Conservation (phyloP, 2,329 filamentous ascomycete genomes). For the Hymenoscyphus infarciens region DNA sequence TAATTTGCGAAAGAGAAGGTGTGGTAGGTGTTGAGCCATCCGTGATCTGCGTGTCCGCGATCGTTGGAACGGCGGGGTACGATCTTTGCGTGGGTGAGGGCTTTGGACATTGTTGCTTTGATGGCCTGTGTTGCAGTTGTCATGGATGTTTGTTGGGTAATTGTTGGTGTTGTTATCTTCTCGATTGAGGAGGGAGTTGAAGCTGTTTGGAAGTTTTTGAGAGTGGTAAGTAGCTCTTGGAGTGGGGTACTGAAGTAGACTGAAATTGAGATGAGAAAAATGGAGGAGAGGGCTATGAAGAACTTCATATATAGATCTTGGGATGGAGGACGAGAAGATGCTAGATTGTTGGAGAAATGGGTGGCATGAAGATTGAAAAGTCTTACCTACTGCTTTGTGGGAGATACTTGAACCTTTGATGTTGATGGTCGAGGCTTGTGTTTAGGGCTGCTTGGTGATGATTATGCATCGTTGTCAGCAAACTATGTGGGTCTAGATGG, state of each 20-base stretch:
- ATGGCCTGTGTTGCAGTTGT: constrained; percentile 30
- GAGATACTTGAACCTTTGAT: constrained; percentile 6
- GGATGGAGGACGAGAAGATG: constrained; percentile 22
- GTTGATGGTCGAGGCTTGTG: constrained; percentile 2
- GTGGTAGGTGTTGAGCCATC: constrained; percentile 85
- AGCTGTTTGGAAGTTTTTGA: constrained; percentile 10
- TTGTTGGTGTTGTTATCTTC: constrained; percentile 11
- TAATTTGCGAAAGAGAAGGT: constrained; percentile 77
- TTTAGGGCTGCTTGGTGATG: constrained; percentile 7
- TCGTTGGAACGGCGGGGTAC: constrained; percentile 67
- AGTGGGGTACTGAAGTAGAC: constrained; percentile 30
- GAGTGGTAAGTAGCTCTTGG: constrained; percentile 24
- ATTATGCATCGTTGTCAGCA: constrained; percentile 6
- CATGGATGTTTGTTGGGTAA: constrained; percentile 22
- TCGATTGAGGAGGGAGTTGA: constrained; percentile 13
- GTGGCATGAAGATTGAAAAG: constrained; percentile 25
- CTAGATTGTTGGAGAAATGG: constrained; percentile 25
- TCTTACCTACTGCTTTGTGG: constrained; percentile 17
- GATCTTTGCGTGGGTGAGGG: constrained; percentile 67
- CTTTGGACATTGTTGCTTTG: constrained; percentile 54
- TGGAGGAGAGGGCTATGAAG: constrained; percentile 30
- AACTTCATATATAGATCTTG: constrained; percentile 35
- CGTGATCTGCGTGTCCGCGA: constrained; percentile 76
- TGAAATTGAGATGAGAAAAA: constrained; percentile 35
- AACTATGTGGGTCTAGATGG: not conserved